phyloP scores from a whole-genome alignment of 495 filamentous ascomycete species.

The Alectoria sarmentosa region DNA sequence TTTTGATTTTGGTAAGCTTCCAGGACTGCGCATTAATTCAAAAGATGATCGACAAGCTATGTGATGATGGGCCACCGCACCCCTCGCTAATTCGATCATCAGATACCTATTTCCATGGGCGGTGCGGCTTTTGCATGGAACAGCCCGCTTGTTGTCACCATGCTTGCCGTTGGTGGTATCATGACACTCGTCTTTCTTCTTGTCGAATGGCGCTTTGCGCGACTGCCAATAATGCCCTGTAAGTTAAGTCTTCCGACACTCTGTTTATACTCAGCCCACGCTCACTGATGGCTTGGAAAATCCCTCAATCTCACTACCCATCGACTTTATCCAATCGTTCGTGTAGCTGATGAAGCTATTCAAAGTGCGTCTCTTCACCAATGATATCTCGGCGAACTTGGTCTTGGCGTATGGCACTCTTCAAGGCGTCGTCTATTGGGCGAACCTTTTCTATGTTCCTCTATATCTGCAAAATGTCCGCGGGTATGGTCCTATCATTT shows the following conservation, averaged over 20 bases:
- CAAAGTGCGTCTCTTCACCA: slow-evolving; percentile 11
- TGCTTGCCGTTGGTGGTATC: neutral
- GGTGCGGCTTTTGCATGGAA: slow-evolving; percentile 4
- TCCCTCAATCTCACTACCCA: no score
- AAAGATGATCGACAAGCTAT: slow-evolving; percentile 1
- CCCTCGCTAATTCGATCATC: neutral
- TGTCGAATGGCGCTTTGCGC: slow-evolving; percentile 12
- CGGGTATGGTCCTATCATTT: slow-evolving; percentile 8
- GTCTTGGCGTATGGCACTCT: slow-evolving; percentile 6
- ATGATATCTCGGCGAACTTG: slow-evolving; percentile 7
- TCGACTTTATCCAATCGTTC: neutral
- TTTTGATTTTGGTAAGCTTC: slow-evolving; percentile 3
- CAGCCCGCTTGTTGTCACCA: neutral
- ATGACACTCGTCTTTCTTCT: neutral
- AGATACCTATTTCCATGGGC: slow-evolving; percentile 6
- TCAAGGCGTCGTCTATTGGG: slow-evolving; percentile 9
- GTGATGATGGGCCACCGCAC: neutral
- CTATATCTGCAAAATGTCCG: slow-evolving; percentile 7
- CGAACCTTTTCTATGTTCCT: slow-evolving; percentile 9
- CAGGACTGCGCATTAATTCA: neutral
- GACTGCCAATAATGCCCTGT: slow-evolving; percentile 9
- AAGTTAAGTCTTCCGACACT: neutral
- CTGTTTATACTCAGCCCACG: neutral
- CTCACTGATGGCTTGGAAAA: neutral
- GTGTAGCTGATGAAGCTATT: neutral